phyloP scores from a whole-genome alignment of 495 filamentous ascomycete genomes.

The Aspergillus sclerotioniger region DNA sequence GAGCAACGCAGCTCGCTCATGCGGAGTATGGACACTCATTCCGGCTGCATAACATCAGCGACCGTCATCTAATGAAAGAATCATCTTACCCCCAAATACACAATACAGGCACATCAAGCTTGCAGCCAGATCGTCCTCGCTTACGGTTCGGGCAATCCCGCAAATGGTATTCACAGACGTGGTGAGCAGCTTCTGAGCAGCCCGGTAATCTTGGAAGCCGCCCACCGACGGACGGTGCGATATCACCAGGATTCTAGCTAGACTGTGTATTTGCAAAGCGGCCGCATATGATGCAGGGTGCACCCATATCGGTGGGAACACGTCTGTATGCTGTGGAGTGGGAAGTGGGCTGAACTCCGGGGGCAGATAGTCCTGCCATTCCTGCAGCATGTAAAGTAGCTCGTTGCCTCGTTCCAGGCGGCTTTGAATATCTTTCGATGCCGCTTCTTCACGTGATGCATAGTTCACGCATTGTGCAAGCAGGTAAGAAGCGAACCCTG shows the following conservation, averaged over 20 bases:
- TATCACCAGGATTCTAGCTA: conserved; percentile 28
- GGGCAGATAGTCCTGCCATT: conserved; percentile 29
- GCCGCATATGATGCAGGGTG: conserved; percentile 28
- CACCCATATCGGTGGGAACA: conserved; percentile 33
- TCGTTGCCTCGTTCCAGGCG: conserved; percentile 20
- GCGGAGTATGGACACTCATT: conserved; percentile 27
- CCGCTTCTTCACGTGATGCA: conserved; percentile 15
- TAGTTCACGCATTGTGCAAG: conserved; percentile 21
- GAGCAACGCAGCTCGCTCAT: conserved; percentile 24
- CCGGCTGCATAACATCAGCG: conserved; percentile 21
- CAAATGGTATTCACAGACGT: conserved; percentile 20
- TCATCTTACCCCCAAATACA: conserved; percentile 30
- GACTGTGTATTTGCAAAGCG: conserved; percentile 29
- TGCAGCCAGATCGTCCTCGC: conserved; percentile 20
- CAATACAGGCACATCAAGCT: conserved; percentile 25
- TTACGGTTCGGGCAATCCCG: conserved; percentile 25
- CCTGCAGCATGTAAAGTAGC: conserved; percentile 24
- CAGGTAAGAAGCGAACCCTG: conserved; percentile 10
- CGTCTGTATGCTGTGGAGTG: conserved; percentile 5
- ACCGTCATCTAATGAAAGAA: background rate
- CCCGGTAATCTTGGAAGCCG: conserved; percentile 23
- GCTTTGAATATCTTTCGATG: conserved; percentile 10
- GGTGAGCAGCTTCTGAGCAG: conserved; percentile 12
- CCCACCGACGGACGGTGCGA: conserved; percentile 30
- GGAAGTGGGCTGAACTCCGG: conserved; percentile 25